A percentile compares a stretch with the other conserved stretches of the same genome.
phyloP scores from a whole-genome alignment of 2,329 filamentous ascomycete genomes.

The Phoma herbarum region DNA sequence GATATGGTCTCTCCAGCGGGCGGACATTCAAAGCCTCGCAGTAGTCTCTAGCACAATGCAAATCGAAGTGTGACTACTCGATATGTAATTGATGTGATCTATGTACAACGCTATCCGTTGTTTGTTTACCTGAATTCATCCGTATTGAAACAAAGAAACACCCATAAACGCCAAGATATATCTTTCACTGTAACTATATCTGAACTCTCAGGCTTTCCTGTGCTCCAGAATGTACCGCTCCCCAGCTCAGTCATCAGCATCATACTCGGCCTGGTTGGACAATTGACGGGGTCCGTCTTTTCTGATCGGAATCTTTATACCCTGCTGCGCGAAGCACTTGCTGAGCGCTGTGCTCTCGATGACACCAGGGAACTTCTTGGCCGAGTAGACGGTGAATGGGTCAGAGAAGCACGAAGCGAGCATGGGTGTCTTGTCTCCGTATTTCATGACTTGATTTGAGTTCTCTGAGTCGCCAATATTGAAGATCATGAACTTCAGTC shows the following conservation, averaged over 20 bases:
- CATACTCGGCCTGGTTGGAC: constrained; percentile 56
- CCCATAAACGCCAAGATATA: not conserved
- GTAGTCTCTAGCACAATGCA: not conserved
- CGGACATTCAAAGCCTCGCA: not conserved
- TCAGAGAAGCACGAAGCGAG: constrained; percentile 88
- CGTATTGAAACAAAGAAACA: not conserved
- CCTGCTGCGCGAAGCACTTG: constrained; percentile 91
- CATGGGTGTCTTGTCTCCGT: constrained; percentile 75
- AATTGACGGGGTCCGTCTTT: constrained; percentile 74
- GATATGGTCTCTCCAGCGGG: not conserved
- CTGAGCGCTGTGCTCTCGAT: constrained; percentile 92
- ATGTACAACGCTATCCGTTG: not conserved
- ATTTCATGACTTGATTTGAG: constrained; percentile 71
- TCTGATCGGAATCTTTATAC: constrained; percentile 95
- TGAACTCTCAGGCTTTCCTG: not conserved
- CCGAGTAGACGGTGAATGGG: constrained; percentile 90
- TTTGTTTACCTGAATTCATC: not conserved
- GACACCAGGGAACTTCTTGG: constrained; percentile 98
- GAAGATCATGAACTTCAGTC: constrained; percentile 79
- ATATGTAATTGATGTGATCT: not conserved
- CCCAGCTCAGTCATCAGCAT: constrained; percentile 46
- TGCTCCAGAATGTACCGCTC: not conserved
- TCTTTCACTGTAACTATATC: not conserved
- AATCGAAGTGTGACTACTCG: not conserved
- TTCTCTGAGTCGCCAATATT: constrained; percentile 72